A percentile compares a stretch with the other conserved stretches of the same genome.
phyloP scores from a whole-genome alignment of 148 eudicot species.

The Pouteria glomerata region DNA sequence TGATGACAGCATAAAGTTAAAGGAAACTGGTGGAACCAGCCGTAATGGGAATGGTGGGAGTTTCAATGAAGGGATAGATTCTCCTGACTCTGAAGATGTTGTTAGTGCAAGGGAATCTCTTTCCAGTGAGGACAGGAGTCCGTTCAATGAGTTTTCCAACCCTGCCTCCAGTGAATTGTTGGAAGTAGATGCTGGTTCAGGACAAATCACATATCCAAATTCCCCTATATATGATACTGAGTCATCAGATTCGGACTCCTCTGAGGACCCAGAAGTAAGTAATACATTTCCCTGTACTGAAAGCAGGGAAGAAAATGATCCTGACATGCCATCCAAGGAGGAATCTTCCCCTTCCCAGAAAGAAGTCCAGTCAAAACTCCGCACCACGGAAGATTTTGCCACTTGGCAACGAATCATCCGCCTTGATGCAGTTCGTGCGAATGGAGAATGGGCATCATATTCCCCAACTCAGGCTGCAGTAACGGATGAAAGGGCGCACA shows the following conservation, averaged over 20 bases:
- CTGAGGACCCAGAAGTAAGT: conserved; percentile 61
- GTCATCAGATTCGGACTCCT: conserved; percentile 68
- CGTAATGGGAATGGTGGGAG: conserved; percentile 30
- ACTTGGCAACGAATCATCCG: conserved; percentile 97
- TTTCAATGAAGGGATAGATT: conserved; percentile 33
- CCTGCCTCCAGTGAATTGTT: conserved; percentile 26
- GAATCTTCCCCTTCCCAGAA: conserved; percentile 41
- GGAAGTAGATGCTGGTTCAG: conserved; percentile 40
- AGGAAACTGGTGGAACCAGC: conserved; percentile 33
- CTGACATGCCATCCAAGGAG: conserved; percentile 22
- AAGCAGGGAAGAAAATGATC: conserved; percentile 35
- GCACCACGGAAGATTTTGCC: conserved; percentile 60
- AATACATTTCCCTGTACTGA: conserved; percentile 42
- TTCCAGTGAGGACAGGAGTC: conserved; percentile 59
- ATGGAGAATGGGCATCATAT: conserved; percentile 71
- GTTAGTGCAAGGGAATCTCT: conserved; percentile 83
- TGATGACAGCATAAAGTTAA: conserved; percentile 21
- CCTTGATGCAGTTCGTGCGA: conserved; percentile 87
- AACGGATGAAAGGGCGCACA: conserved; percentile 53
- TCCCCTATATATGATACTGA: conserved; percentile 49
- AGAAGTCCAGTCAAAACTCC: conserved; percentile 31
- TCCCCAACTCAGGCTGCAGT: conserved; percentile 64
- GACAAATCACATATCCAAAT: conserved; percentile 29
- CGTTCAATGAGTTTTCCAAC: conserved; percentile 43
- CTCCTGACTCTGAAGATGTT: conserved; percentile 70